Evolutionary conservation across 2,329 filamentous ascomycete species (phyloP), one percentile per base, ranked within the genome.

Genomic region (Penicillium sclerotiorum): DNA sequence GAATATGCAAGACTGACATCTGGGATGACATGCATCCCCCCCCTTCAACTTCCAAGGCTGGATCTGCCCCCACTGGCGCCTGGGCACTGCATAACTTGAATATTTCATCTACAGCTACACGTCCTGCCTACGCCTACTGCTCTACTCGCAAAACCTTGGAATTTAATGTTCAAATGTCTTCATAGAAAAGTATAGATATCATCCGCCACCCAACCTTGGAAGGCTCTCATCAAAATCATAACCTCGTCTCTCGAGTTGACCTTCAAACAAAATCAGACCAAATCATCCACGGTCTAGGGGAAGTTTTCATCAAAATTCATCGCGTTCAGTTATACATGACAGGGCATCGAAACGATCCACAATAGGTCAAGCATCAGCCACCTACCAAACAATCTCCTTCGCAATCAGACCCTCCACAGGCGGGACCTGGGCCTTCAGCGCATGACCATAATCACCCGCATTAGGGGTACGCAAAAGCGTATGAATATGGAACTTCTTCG

Each of bases 401-500:
- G 68, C 67, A 57, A 65, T 66, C 25, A 67, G 44, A 23, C 70
- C 70, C 45, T 72, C 66, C 2, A 70, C 54, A 8, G 61, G 57
- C 7, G 68, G 70, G 40, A 73, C 64, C 52, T 65, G 49, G 18
- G 62, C 56, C 46, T 75, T 68, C 57, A 82, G 62, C 8, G 77
- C 80, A 57, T 77, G 80, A 0, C 89, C 88, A 65, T 92, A 92
- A 64, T 93, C 89, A 0, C 88, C 89, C 0, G 74, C 83, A 66
- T 93, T 92, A 0, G 89, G 89, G 25, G 82, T 85, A 28, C 89
- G 71, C 55, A 89, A 70, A 45, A 90, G 71, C 0, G 88, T 92
- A 66, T 93, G 89, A 18, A 89, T 88, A 60, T 93, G 89, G 60
- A 89, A 93, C 68, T 88, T 89, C 25, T 84, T 84, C 0, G 88